Percentiles rank a stretch among this genome's conserved stretches.
Evolutionary conservation across 495 filamentous ascomycete species (phyloP).

Genomic region (Penicillium taxi): DNA sequence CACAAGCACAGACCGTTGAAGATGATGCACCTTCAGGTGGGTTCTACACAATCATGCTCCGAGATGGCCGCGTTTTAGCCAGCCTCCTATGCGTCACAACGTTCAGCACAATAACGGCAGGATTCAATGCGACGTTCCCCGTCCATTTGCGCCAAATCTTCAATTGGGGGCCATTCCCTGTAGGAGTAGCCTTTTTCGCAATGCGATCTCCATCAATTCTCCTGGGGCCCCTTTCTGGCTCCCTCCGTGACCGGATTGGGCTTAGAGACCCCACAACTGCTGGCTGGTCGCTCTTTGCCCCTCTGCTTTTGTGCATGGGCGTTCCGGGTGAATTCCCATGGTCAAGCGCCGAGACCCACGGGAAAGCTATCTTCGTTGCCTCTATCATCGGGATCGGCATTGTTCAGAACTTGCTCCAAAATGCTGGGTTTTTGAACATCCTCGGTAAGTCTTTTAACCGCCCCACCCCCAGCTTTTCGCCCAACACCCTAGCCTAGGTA

Average conservation of each 20-base stretch:
- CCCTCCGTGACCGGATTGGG: slow-evolving; percentile 8
- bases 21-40: slow-evolving; percentile 3
- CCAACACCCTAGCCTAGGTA: too few relatives aligned
- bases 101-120: slow-evolving; percentile 3
- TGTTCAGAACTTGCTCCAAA: neutral
- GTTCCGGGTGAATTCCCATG: slow-evolving; percentile 8
- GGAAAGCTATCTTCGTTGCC: neutral
- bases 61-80: slow-evolving; percentile 6
- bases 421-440: neutral
- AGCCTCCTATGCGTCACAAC: slow-evolving; percentile 8
- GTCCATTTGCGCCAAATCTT: slow-evolving; percentile 9
- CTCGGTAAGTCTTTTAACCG: slow-evolving; percentile 3
- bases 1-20: neutral
- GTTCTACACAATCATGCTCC: too few relatives aligned
- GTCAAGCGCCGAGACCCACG: neutral
- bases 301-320: slow-evolving; percentile 7
- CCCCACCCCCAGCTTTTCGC: too few relatives aligned
- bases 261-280: slow-evolving; percentile 6
- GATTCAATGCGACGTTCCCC: slow-evolving; percentile 12
- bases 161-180: slow-evolving; percentile 7
- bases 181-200: slow-evolving; percentile 11
- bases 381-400: slow-evolving; percentile 1
- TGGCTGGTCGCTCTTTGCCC: slow-evolving; percentile 2
- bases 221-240: slow-evolving; percentile 1
- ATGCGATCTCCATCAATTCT: slow-evolving; percentile 8